Evolutionary conservation across 345 rosid genomes (phyloP).

Genomic region (Citrus unshiu): DNA sequence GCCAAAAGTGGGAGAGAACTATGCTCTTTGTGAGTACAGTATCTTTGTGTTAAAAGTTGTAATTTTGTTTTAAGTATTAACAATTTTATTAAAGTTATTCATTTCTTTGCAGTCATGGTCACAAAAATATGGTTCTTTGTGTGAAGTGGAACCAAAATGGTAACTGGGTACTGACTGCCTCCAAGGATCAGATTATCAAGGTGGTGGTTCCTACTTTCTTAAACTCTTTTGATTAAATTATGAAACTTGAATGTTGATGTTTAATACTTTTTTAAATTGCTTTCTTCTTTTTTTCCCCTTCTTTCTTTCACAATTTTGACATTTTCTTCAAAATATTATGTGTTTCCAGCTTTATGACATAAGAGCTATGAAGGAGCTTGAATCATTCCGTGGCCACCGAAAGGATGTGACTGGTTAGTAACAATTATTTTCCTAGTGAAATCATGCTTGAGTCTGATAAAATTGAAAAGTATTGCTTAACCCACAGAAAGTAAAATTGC

Average conservation of each 20-base stretch:
- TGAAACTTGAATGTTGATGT: not conserved
- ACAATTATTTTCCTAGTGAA: not conserved
- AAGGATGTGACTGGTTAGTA: conserved; percentile 94
- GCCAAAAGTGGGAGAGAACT: conserved; percentile 88
- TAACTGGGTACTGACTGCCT: conserved; percentile 93
- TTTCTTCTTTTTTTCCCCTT: not conserved
- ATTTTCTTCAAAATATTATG: not conserved
- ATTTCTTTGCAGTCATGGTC: conserved; percentile 81
- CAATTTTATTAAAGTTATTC: conserved; percentile 16
- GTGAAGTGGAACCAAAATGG: conserved; percentile 99
- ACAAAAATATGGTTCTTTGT: conserved; percentile 92
- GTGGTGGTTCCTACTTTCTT: conserved; percentile 28
- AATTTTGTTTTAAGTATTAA: not conserved
- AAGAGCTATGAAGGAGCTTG: conserved; percentile 99
- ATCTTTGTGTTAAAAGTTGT: conserved; percentile 11
- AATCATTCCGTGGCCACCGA: conserved; percentile 91
- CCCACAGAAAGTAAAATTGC: not conserved
- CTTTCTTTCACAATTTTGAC: not conserved
- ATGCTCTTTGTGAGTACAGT: conserved; percentile 72
- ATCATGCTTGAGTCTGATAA: not conserved
- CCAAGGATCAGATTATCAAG: conserved; percentile 97
- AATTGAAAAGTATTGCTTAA: not conserved
- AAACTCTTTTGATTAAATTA: not conserved
- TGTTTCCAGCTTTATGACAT: conserved; percentile 83
- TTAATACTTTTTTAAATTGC: not conserved